A percentile compares a stretch with the other conserved stretches of the same genome.
Conservation (phyloP, 2,329 filamentous ascomycete species). For the Blumeria graminis region DNA sequence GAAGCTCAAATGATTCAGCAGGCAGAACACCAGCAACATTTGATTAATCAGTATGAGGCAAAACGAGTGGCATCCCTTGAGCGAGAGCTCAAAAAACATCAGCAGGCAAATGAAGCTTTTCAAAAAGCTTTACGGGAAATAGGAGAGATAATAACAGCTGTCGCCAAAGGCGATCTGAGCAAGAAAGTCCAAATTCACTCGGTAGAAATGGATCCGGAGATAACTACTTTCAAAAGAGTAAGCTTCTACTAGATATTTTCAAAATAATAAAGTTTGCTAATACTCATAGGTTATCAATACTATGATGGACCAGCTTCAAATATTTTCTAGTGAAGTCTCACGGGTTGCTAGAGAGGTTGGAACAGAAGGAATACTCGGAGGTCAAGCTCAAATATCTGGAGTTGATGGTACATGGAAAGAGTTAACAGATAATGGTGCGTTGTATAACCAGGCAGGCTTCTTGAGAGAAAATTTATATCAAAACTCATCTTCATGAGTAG, state of each 20-base stretch:
- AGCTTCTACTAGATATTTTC: not conserved
- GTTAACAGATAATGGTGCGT: constrained; percentile 57
- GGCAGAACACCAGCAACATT: constrained; percentile 61
- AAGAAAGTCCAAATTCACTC: constrained; percentile 94
- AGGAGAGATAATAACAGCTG: constrained; percentile 88
- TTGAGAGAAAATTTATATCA: too few species aligned
- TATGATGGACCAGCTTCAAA: constrained; percentile 96
- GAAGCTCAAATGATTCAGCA: constrained; percentile 70
- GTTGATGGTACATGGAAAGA: constrained; percentile 97
- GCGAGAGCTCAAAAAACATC: constrained; percentile 85
- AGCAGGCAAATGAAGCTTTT: constrained; percentile 95
- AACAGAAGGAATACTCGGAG: constrained; percentile 80
- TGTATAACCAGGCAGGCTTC: not conserved
- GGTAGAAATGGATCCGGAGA: constrained; percentile 93
- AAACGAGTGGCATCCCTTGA: constrained; percentile 76
- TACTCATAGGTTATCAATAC: constrained; percentile 45
- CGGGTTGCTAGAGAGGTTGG: constrained; percentile 86
- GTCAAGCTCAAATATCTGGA: constrained; percentile 78
- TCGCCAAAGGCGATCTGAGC: constrained; percentile 82
- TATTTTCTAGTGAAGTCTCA: constrained; percentile 90
- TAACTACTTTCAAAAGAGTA: constrained; percentile 89
- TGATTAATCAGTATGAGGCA: constrained; percentile 60
- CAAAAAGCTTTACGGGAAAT: constrained; percentile 93
- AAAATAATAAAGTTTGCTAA: constrained; percentile 1
- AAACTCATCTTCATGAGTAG: too few species aligned